A percentile compares a stretch with the other conserved stretches of the same genome.
These are phyloP conservation scores for Venturia oleaginea DNA, from an alignment of 2,329 filamentous ascomycete species.

Conservation along the genomic window DNA sequence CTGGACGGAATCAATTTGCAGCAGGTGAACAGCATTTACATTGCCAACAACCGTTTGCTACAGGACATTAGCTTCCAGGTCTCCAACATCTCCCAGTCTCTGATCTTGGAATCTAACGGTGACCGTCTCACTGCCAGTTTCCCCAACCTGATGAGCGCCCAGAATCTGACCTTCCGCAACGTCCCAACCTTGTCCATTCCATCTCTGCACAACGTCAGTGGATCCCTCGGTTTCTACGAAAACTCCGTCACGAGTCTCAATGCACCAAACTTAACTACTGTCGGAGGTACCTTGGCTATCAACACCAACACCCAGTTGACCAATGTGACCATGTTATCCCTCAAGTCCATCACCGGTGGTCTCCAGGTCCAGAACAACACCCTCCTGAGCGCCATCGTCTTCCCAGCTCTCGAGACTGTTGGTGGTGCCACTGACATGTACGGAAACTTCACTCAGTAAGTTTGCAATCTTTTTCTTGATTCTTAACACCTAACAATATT, in stretches of 20 bases:
- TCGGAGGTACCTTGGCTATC: slow-evolving; percentile 50
- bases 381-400: slow-evolving; percentile 53
- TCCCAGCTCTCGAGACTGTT: slow-evolving; percentile 60
- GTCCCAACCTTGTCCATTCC: slow-evolving; percentile 66
- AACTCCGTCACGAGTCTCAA: slow-evolving; percentile 58
- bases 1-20: slow-evolving; percentile 74
- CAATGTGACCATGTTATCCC: slow-evolving; percentile 67
- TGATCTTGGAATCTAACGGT: slow-evolving; percentile 76
- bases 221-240: slow-evolving; percentile 75
- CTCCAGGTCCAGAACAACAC: slow-evolving; percentile 90
- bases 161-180: slow-evolving; percentile 76
- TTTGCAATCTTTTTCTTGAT: slow-evolving; percentile 20
- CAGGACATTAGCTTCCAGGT: slow-evolving; percentile 68
- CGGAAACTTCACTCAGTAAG: slow-evolving; percentile 77
- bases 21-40: slow-evolving; percentile 61
- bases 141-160: slow-evolving; percentile 67
- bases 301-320: slow-evolving; percentile 46
- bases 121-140: slow-evolving; percentile 61
- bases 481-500: neutral
- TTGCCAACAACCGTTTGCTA: slow-evolving; percentile 86
- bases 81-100: slow-evolving; percentile 58
- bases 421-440: slow-evolving; percentile 74
- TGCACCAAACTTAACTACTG: slow-evolving; percentile 61
- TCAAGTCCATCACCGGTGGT: slow-evolving; percentile 65
- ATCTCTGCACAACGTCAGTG: slow-evolving; percentile 61